Evolutionary conservation across 306 rosid genomes (phyloP).

Genomic region (Chamaecrista fasciculata): DNA sequence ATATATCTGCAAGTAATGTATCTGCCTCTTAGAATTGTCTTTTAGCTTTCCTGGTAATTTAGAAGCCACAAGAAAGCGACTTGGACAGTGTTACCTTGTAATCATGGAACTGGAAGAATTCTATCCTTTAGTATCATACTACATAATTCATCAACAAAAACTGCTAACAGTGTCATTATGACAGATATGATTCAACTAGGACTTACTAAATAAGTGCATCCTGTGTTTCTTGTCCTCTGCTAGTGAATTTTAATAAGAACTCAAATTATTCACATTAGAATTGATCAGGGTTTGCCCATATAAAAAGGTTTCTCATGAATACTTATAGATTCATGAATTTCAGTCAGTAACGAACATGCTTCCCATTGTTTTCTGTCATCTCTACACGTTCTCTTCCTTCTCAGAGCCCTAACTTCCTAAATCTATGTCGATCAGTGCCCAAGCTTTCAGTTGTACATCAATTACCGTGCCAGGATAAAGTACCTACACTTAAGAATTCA

Average conservation of each 20-base stretch:
- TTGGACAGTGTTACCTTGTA: too few relatives aligned
- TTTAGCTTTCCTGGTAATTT: too few relatives aligned
- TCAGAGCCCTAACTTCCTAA: not conserved
- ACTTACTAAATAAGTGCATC: not conserved
- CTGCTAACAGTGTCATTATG: not conserved
- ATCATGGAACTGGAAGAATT: too few relatives aligned
- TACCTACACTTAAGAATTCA: constrained; percentile 6
- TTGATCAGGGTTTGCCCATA: not conserved
- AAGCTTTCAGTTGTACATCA: not conserved
- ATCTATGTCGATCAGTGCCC: not conserved
- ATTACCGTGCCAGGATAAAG: not conserved
- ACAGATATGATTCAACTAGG: not conserved
- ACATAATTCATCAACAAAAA: too few relatives aligned
- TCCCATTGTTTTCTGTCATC: not conserved
- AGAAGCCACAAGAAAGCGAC: too few relatives aligned
- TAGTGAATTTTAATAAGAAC: not conserved
- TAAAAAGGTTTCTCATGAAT: not conserved
- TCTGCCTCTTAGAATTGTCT: too few relatives aligned
- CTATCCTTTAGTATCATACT: too few relatives aligned
- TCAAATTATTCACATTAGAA: not conserved
- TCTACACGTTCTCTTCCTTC: not conserved
- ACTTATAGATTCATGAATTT: not conserved
- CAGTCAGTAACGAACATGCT: not conserved
- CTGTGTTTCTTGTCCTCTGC: not conserved
- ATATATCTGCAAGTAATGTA: not conserved